These are phyloP conservation scores for Pelargonium cotyledonis DNA, from an alignment of 441 rosid genomes.

Conservation along the genomic window DNA sequence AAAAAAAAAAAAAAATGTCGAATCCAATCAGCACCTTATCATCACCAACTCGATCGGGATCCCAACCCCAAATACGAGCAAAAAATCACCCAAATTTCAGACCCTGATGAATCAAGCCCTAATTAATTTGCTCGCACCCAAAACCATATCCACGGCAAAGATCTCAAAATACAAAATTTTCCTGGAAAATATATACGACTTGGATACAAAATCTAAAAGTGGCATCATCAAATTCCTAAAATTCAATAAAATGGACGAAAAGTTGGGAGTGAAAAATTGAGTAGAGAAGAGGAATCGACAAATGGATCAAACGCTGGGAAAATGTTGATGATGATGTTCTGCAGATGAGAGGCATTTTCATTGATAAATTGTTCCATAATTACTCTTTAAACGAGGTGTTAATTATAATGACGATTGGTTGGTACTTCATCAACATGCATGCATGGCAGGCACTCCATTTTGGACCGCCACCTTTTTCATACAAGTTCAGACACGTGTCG, in stretches of 20 bases:
- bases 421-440: background rate
- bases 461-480: background rate
- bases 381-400: background rate
- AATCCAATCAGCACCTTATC: constrained; percentile 4
- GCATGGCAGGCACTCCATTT: background rate
- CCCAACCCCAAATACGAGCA: background rate
- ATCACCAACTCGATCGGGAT: background rate
- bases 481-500: background rate
- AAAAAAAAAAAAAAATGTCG: constrained; percentile 5
- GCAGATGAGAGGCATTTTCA: background rate
- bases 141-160: too few relatives aligned
- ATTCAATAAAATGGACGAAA: background rate
- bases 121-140: too few relatives aligned
- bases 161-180: too few relatives aligned
- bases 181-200: too few relatives aligned
- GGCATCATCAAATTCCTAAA: too few relatives aligned
- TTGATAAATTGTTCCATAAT: background rate
- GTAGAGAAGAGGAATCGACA: constrained; percentile 4
- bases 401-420: background rate
- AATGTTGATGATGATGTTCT: background rate
- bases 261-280: background rate
- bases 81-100: too few relatives aligned
- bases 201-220: too few relatives aligned
- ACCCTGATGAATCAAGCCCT: too few relatives aligned
- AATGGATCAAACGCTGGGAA: background rate